Conservation (phyloP, 2,329 filamentous ascomycete species). For the Neurospora sp. region DNA sequence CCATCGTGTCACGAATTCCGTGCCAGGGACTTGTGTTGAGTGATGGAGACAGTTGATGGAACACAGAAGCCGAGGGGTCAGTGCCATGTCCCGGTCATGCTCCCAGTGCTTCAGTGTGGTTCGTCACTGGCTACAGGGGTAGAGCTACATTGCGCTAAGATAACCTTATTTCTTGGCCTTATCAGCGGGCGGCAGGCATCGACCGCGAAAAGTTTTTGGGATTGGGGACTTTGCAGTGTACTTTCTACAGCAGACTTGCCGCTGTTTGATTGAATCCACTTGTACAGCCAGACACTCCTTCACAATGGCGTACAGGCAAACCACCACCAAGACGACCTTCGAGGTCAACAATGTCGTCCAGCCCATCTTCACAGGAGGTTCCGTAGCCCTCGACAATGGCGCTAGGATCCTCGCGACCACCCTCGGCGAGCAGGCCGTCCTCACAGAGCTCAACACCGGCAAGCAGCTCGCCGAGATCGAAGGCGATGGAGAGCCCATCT, state of each 20-base stretch:
- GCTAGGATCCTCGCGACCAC: constrained; percentile 78
- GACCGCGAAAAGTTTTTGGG: neutral
- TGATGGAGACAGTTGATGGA: neutral
- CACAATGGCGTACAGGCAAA: constrained; percentile 50
- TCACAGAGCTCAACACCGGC: constrained; percentile 77
- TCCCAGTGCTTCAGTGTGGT: constrained; percentile 2
- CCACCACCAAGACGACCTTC: constrained; percentile 75
- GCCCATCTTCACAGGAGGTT: constrained; percentile 89
- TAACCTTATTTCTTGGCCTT: constrained; percentile 24
- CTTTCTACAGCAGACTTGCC: neutral
- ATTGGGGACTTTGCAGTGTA: neutral
- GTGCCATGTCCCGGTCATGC: neutral
- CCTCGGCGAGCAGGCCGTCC: constrained; percentile 80
- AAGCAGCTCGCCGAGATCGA: constrained; percentile 77
- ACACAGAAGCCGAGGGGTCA: neutral
- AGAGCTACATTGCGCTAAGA: constrained; percentile 23
- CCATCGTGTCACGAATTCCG: neutral
- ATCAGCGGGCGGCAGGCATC: constrained; percentile 7
- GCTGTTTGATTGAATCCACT: neutral
- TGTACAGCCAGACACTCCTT: constrained; percentile 4
- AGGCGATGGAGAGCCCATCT: constrained; percentile 70
- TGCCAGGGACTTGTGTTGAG: neutral
- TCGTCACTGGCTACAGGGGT: constrained; percentile 6
- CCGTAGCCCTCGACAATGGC: constrained; percentile 70
- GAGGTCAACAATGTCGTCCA: constrained; percentile 73